These are phyloP conservation scores for Citrus sp. DNA, from an alignment of 345 rosid genomes.

Conservation along the genomic window DNA sequence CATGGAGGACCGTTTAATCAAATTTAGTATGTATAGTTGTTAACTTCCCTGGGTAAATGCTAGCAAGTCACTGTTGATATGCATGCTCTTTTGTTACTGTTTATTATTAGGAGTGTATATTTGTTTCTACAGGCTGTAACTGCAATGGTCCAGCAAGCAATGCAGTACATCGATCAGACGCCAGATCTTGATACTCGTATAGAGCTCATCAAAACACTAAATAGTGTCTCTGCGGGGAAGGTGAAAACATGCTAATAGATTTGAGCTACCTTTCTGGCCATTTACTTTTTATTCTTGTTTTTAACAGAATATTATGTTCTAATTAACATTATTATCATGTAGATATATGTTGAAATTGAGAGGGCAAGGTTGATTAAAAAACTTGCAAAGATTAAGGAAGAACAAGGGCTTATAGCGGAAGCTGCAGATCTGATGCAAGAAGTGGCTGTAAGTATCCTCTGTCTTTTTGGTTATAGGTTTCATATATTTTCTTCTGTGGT, in stretches of 20 bases:
- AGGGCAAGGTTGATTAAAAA: slow-evolving; percentile 86
- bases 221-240: slow-evolving; percentile 91
- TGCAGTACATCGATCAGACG: slow-evolving; percentile 89
- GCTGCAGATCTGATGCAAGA: slow-evolving; percentile 99
- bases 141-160: slow-evolving; percentile 98
- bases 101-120: not conserved
- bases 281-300: not conserved
- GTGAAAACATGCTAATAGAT: slow-evolving; percentile 26
- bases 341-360: slow-evolving; percentile 95
- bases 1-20: not conserved
- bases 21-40: not conserved
- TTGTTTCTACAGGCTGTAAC: slow-evolving; percentile 67
- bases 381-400: slow-evolving; percentile 92
- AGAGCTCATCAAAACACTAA: slow-evolving; percentile 80
- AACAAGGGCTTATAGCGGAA: slow-evolving; percentile 79
- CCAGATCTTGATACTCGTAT: slow-evolving; percentile 87
- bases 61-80: not conserved
- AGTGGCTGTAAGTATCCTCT: slow-evolving; percentile 69
- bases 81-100: not conserved
- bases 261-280: not conserved
- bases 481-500: not conserved
- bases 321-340: slow-evolving; percentile 8
- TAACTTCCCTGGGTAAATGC: not conserved
- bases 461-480: not conserved
- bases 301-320: not conserved